Percentiles rank a stretch among this genome's conserved stretches.
These are phyloP conservation scores for Prunus padus DNA, from an alignment of 306 rosid genomes.

Conservation along the genomic window DNA sequence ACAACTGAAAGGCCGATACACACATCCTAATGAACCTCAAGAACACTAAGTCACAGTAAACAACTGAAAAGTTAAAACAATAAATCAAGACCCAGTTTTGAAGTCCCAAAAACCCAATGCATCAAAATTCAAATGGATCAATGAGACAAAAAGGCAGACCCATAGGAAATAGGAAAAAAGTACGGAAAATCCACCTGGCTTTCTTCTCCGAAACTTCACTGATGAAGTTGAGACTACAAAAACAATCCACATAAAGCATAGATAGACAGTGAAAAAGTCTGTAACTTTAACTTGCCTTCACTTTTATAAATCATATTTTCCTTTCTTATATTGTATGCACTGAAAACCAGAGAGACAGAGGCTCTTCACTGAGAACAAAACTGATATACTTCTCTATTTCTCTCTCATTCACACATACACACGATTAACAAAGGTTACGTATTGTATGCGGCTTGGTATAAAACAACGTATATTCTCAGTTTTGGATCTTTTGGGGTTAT, in stretches of 20 bases:
- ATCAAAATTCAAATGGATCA: constrained; percentile 20
- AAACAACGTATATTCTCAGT: constrained; percentile 15
- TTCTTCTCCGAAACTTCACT: constrained; percentile 22
- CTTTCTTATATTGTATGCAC: constrained; percentile 29
- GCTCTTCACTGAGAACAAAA: constrained; percentile 33
- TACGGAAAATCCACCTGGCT: constrained; percentile 38
- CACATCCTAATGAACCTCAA: constrained; percentile 15
- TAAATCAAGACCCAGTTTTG: constrained; percentile 9
- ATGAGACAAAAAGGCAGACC: neutral
- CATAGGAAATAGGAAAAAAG: neutral
- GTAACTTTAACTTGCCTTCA: constrained; percentile 17
- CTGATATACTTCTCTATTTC: constrained; percentile 32
- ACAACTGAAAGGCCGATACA: neutral
- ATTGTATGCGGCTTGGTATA: constrained; percentile 14
- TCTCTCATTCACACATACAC: constrained; percentile 13
- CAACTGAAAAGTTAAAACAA: neutral
- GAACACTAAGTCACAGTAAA: constrained; percentile 7
- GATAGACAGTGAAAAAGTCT: constrained; percentile 24
- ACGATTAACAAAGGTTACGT: constrained; percentile 40
- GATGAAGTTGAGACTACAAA: constrained; percentile 22
- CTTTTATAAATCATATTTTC: constrained; percentile 2
- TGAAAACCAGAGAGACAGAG: constrained; percentile 46
- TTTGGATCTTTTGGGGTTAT: neutral
- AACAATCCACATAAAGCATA: too few relatives aligned
- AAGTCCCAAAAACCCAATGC: constrained; percentile 19